Percentiles rank a stretch among this genome's conserved stretches.
These are phyloP conservation scores for Ophiostoma quercus DNA, from an alignment of 2,329 filamentous ascomycete genomes.

Conservation along the genomic window DNA sequence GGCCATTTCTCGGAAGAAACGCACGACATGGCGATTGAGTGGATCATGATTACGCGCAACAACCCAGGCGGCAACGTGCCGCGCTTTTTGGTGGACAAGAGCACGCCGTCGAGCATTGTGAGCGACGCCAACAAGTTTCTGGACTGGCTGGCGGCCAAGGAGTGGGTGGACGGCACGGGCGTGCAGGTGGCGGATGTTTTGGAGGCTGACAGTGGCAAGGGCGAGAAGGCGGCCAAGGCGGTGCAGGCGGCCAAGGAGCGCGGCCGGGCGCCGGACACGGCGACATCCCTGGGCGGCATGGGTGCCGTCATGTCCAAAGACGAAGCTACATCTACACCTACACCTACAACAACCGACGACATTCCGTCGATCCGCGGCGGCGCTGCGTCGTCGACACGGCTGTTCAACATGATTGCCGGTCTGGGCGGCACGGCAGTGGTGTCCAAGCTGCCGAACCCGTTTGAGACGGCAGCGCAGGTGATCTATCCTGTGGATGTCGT, in stretches of 20 bases:
- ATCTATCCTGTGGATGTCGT: slow-evolving; percentile 19
- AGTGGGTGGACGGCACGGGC: not conserved
- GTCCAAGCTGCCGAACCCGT: slow-evolving; percentile 35
- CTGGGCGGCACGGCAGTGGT: slow-evolving; percentile 46
- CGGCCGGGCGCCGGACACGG: not conserved
- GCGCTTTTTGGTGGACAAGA: slow-evolving; percentile 84
- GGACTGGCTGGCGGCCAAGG: slow-evolving; percentile 56
- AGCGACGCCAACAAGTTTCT: slow-evolving; percentile 75
- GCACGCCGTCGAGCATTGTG: slow-evolving; percentile 75
- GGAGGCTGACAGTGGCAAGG: too few species aligned
- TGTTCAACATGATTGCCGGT: slow-evolving; percentile 52
- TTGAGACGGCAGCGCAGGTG: slow-evolving; percentile 27
- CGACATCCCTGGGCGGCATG: not conserved
- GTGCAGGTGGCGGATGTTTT: slow-evolving; percentile 12
- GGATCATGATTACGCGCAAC: slow-evolving; percentile 87
- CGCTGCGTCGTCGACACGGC: slow-evolving; percentile 33
- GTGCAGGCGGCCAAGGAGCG: slow-evolving; percentile 24
- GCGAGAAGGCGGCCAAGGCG: slow-evolving; percentile 15
- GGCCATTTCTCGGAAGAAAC: slow-evolving; percentile 22
- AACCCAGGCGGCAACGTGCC: slow-evolving; percentile 86
- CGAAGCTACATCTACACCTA: slow-evolving; percentile 16
- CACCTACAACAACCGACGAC: not conserved
- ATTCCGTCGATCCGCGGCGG: slow-evolving; percentile 23
- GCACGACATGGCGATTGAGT: slow-evolving; percentile 59
- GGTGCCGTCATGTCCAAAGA: slow-evolving; percentile 19